Conservation (phyloP, 2,329 filamentous ascomycete species). For the Colletotrichum godetiae region DNA sequence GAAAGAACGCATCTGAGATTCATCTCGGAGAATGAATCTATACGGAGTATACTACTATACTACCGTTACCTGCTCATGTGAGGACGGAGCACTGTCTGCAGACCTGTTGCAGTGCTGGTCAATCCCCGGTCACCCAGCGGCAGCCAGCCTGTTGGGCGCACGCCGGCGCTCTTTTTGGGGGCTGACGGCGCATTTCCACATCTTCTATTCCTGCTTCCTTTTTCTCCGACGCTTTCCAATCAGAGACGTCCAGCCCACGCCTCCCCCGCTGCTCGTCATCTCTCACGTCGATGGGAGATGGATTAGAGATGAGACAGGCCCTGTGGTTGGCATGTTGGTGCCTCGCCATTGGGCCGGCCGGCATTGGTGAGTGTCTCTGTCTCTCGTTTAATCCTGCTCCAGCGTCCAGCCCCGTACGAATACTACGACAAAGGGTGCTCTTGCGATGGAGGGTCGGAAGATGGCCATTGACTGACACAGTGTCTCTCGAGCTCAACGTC, state of each 20-base stretch:
- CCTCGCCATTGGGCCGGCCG: conserved; percentile 10
- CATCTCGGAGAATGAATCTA: neutral
- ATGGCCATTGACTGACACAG: neutral
- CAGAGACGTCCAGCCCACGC: conserved; percentile 13
- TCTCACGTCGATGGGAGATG: conserved; percentile 13
- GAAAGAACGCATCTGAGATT: conserved; percentile 30
- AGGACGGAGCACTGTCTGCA: neutral
- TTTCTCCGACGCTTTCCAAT: conserved; percentile 30
- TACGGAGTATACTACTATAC: too few species aligned
- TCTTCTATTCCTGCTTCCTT: conserved; percentile 28
- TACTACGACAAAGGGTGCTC: neutral
- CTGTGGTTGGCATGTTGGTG: conserved; percentile 5
- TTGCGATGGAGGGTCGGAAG: conserved; percentile 23
- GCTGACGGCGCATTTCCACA: conserved; percentile 33
- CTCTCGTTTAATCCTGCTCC: neutral
- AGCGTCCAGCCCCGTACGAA: too few species aligned
- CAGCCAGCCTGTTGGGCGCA: neutral
- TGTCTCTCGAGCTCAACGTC: neutral
- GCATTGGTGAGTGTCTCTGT: conserved; percentile 19
- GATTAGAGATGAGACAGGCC: conserved; percentile 35
- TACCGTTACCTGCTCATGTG: too few species aligned
- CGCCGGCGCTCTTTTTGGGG: conserved; percentile 1
- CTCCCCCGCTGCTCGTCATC: conserved; percentile 32
- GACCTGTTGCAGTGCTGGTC: neutral
- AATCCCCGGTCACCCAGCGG: neutral